phyloP scores from a whole-genome alignment of 1,284 basidiomycete genomes.

The Entoloma clypeatum region DNA sequence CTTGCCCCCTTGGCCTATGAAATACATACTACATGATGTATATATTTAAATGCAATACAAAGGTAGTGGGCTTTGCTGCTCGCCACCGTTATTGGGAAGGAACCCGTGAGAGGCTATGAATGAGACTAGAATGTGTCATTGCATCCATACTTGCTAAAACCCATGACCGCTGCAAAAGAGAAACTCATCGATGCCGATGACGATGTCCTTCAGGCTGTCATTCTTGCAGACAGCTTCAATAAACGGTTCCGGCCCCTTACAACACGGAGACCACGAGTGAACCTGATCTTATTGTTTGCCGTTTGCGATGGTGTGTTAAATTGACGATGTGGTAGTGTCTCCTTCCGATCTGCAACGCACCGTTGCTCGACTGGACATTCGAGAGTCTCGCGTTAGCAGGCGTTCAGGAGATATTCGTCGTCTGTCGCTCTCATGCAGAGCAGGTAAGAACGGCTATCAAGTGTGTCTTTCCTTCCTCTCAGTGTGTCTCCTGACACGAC shows the following conservation, averaged over 20 bases:
- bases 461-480: slow-evolving; percentile 42
- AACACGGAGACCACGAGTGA: slow-evolving; percentile 74
- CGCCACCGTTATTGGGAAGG: too few relatives aligned
- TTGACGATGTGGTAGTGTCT: too few relatives aligned
- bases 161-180: slow-evolving; percentile 50
- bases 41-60: too few relatives aligned
- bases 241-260: slow-evolving; percentile 89
- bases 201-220: slow-evolving; percentile 84
- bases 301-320: too few relatives aligned
- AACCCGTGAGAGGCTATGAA: too few relatives aligned
- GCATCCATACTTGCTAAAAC: too few relatives aligned
- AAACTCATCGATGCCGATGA: slow-evolving; percentile 66
- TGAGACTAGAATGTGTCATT: too few relatives aligned
- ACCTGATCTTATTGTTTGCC: too few relatives aligned
- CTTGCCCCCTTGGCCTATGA: too few relatives aligned
- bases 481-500: slow-evolving; percentile 7
- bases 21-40: too few relatives aligned
- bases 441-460: slow-evolving; percentile 78
- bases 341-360: slow-evolving; percentile 90
- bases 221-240: slow-evolving; percentile 95
- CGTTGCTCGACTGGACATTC: slow-evolving; percentile 93
- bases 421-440: slow-evolving; percentile 84
- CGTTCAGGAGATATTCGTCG: slow-evolving; percentile 93
- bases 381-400: slow-evolving; percentile 90
- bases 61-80: too few relatives aligned